These are phyloP conservation scores for Neonectria faginata DNA, from an alignment of 2,329 filamentous ascomycete species.

Conservation along the genomic window DNA sequence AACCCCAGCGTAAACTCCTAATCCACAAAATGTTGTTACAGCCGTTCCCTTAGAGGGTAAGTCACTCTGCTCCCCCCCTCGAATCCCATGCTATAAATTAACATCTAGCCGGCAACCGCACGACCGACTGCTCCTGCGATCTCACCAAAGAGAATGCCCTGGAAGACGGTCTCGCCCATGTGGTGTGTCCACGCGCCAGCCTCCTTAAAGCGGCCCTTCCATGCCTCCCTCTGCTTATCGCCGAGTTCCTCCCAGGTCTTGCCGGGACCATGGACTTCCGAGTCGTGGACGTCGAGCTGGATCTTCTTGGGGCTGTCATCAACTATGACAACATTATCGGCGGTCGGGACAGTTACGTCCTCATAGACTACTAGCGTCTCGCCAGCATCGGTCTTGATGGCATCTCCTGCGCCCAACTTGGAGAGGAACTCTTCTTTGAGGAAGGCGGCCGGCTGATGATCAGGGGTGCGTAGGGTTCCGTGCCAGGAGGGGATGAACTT, in stretches of 20 bases:
- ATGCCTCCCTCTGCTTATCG: slow-evolving; percentile 70
- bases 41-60: slow-evolving; percentile 1
- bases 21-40: slow-evolving; percentile 13
- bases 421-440: slow-evolving; percentile 51
- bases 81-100: slow-evolving; percentile 4
- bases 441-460: slow-evolving; percentile 42
- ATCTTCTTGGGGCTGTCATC: slow-evolving; percentile 43
- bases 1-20: background rate
- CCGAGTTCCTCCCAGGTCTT: slow-evolving; percentile 79
- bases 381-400: slow-evolving; percentile 47
- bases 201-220: slow-evolving; percentile 75
- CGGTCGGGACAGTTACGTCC: slow-evolving; percentile 31
- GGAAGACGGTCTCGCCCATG: slow-evolving; percentile 81
- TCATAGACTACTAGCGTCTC: slow-evolving; percentile 56
- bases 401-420: slow-evolving; percentile 53
- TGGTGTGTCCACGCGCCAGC: slow-evolving; percentile 83
- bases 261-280: slow-evolving; percentile 62
- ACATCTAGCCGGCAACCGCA: slow-evolving; percentile 56
- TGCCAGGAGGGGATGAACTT: slow-evolving; percentile 65
- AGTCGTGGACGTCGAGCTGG: slow-evolving; percentile 60
- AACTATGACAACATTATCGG: slow-evolving; percentile 35
- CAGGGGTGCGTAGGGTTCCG: slow-evolving; percentile 46
- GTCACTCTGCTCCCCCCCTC: background rate
- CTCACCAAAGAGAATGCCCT: slow-evolving; percentile 82
- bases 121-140: slow-evolving; percentile 72